Base-by-base conservation (phyloP, 805 yeast genomes). In the Pichia insulana region DNA sequence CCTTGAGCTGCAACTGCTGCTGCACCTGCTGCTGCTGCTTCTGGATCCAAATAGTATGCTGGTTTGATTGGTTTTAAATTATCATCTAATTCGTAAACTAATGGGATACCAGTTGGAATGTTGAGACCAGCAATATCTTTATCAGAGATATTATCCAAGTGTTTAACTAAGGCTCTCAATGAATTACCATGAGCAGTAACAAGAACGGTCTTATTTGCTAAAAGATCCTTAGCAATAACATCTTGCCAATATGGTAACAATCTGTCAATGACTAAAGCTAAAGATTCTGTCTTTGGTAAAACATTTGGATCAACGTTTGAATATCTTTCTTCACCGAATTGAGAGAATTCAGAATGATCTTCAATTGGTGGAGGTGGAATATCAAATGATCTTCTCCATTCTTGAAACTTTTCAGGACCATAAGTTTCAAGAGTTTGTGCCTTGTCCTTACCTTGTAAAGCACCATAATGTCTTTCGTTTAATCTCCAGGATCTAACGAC, bases 1-100 rank as follows among this genome's bases (percentile, higher is more conserved):
- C 97, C 97, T 74, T 89, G 97, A 59, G 86, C 86, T 59, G 97
- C 97, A 58, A 89, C 97, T 48, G 96, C 96, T 63, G 97, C 97
- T 54, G 97, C 97, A 76, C 97, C 97, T 43, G 96, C 96, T 52
- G 89, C 96, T 61, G 97, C 97, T 61, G 97, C 97, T 74, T 87
- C 97, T 61, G 97, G 97, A 73, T 89, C 97, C 70, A 89, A 82
- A 81, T 89, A 89, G 78, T 89, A 87, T 57, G 94, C 80, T 56
- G 87, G 83, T 80, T 88, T 88, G 64, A 81, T 73, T 70, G 97
- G 97, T 70, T 78, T 78, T 70, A 89, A 79, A 61, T 76, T 63
- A 42, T 75, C 83, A 65, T 89, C 96, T 63, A 89, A 80, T 73
- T 90, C 97, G 73, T 84, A 90, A 50, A 90, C 96, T 71, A 89